These are phyloP conservation scores for Staphylotrichum longicolle DNA, from an alignment of 495 filamentous ascomycete species.

Conservation along the genomic window DNA sequence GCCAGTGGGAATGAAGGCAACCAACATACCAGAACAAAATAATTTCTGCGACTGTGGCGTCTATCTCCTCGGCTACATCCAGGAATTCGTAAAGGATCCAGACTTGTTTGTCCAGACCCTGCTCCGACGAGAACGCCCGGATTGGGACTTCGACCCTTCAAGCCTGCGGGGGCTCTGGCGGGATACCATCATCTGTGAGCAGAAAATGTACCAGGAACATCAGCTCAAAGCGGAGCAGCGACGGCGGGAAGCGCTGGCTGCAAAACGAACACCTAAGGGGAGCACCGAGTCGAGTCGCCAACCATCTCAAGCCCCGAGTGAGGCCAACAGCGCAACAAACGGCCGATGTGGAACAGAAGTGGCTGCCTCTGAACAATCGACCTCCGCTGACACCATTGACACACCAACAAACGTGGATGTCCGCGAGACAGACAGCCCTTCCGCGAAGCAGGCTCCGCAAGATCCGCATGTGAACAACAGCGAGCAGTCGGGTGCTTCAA, in stretches of 20 bases:
- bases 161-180: slow-evolving; percentile 38
- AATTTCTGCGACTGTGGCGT: slow-evolving; percentile 90
- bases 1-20: slow-evolving; percentile 65
- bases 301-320: background rate
- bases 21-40: slow-evolving; percentile 69
- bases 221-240: slow-evolving; percentile 27
- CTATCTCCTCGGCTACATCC: slow-evolving; percentile 77
- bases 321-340: background rate
- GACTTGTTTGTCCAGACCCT: slow-evolving; percentile 53
- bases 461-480: background rate
- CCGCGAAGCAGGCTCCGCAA: background rate
- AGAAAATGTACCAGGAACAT: slow-evolving; percentile 33
- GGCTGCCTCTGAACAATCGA: background rate
- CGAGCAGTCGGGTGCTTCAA: background rate
- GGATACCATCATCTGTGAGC: slow-evolving; percentile 38
- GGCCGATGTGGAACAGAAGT: background rate
- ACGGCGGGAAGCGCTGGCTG: slow-evolving; percentile 19
- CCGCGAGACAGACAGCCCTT: background rate
- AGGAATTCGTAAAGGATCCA: slow-evolving; percentile 72
- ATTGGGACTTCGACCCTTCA: slow-evolving; percentile 40
- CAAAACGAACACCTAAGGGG: background rate
- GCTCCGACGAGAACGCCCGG: slow-evolving; percentile 31
- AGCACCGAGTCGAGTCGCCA: slow-evolving; percentile 2
- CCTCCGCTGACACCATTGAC: background rate
- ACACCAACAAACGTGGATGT: background rate